These are phyloP conservation scores for Neltuma alba DNA, from an alignment of 306 rosid species.

Conservation along the genomic window DNA sequence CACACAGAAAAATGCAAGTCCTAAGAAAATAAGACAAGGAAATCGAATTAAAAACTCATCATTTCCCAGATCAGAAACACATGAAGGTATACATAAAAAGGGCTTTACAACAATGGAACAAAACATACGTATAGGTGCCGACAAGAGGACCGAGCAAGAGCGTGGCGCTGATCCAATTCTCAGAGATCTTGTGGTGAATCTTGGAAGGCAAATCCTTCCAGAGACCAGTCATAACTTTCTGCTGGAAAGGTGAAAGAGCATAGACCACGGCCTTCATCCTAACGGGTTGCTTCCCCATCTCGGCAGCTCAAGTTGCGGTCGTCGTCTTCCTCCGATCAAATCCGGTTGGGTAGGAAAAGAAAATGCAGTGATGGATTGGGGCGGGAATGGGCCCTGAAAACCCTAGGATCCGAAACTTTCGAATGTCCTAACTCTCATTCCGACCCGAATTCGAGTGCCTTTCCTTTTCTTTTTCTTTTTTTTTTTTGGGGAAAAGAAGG, in stretches of 20 bases:
- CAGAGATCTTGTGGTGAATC: slow-evolving; percentile 88
- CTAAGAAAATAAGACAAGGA: background rate
- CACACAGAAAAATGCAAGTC: background rate
- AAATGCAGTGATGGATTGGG: background rate
- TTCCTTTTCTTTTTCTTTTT: too few relatives aligned
- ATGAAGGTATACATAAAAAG: background rate
- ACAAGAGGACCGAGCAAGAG: slow-evolving; percentile 71
- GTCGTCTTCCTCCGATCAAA: background rate
- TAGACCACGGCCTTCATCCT: slow-evolving; percentile 81
- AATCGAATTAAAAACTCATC: background rate
- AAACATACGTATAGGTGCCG: slow-evolving; percentile 59
- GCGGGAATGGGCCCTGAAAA: background rate
- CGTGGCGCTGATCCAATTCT: slow-evolving; percentile 80
- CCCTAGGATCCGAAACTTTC: background rate
- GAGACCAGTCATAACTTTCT: slow-evolving; percentile 82
- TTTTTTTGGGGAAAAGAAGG: too few relatives aligned
- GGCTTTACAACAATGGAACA: background rate
- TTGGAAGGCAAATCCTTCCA: slow-evolving; percentile 82
- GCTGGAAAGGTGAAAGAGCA: slow-evolving; percentile 88
- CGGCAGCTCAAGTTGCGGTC: background rate
- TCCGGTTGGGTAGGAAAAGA: background rate
- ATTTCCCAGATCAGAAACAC: background rate
- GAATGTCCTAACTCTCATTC: background rate
- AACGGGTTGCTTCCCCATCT: slow-evolving; percentile 69
- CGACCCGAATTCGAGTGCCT: background rate